phyloP scores from a whole-genome alignment of 805 yeast genomes.

The Saccharomycopsis olivae region DNA sequence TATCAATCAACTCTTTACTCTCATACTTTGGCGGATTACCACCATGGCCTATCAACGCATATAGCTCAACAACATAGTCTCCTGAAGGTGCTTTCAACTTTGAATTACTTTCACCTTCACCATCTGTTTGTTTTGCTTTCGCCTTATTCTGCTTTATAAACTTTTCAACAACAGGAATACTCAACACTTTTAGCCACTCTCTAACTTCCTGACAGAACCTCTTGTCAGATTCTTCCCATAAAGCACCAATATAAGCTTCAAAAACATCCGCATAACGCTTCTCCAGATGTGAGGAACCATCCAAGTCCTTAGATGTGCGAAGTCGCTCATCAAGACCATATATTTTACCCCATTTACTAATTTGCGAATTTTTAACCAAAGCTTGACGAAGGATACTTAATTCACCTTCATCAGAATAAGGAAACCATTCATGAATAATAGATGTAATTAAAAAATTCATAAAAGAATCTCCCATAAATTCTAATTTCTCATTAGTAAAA shows the following conservation, averaged over 20 bases:
- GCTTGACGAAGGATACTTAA: conserved; percentile 59
- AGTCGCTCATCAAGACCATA: conserved; percentile 58
- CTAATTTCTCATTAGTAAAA: conserved; percentile 77
- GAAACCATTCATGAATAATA: conserved; percentile 55
- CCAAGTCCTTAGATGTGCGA: conserved; percentile 14
- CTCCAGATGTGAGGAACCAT: conserved; percentile 22
- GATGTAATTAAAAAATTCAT: conserved; percentile 63
- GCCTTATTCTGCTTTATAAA: neutral
- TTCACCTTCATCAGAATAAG: conserved; percentile 70
- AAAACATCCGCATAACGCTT: conserved; percentile 82
- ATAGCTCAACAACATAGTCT: conserved; percentile 8
- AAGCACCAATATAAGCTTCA: conserved; percentile 90
- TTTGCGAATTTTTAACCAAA: conserved; percentile 61
- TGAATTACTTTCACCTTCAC: neutral
- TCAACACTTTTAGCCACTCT: conserved; percentile 7
- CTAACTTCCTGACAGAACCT: no score
- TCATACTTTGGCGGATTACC: conserved; percentile 10
- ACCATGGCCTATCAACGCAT: conserved; percentile 15
- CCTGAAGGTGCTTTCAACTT: no score
- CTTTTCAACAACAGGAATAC: neutral
- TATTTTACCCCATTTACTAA: conserved; percentile 56
- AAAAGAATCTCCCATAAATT: conserved; percentile 84
- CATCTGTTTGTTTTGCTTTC: neutral
- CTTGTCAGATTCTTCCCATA: conserved; percentile 33
- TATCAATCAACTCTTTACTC: neutral